Evolutionary conservation across 192 early-diverging fungal genomes (phyloP).

Genomic region (Podila clonocystis): DNA sequence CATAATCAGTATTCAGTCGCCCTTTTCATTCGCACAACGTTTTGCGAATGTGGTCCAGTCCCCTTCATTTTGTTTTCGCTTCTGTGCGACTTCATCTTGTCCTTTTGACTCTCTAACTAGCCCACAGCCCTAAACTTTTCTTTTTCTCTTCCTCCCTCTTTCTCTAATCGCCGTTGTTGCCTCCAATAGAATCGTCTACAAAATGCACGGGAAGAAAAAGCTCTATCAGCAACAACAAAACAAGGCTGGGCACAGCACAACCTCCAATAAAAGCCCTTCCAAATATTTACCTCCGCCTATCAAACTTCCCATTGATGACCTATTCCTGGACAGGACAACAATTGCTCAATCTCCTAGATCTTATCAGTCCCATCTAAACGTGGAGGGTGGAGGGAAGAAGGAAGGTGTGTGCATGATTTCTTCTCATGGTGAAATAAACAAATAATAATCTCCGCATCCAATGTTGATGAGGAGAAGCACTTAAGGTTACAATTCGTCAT

Average conservation of each 20-base stretch:
- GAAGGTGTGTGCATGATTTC: background rate
- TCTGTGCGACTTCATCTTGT: too few species aligned
- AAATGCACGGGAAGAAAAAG: too few species aligned
- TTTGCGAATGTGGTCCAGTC: too few species aligned
- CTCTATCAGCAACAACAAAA: background rate
- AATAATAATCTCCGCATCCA: constrained; percentile 41
- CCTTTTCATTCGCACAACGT: too few species aligned
- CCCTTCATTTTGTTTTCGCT: too few species aligned
- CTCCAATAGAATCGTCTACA: too few species aligned
- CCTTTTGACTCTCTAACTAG: too few species aligned
- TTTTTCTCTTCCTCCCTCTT: too few species aligned
- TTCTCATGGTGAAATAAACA: background rate
- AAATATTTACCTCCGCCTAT: constrained; percentile 4
- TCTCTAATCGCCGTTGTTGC: too few species aligned
- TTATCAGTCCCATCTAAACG: constrained; percentile 16
- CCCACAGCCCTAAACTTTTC: too few species aligned
- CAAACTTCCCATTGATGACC: background rate
- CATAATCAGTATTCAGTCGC: too few species aligned
- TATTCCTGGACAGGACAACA: background rate
- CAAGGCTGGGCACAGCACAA: background rate
- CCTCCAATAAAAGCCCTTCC: background rate
- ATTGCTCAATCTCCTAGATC: constrained; percentile 13
- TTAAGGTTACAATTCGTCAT: constrained; percentile 11
- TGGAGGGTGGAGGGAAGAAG: background rate
- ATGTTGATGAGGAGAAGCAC: background rate